Base-by-base conservation (phyloP, 1,284 basidiomycete species). In the Tylopilus orsonianus region DNA sequence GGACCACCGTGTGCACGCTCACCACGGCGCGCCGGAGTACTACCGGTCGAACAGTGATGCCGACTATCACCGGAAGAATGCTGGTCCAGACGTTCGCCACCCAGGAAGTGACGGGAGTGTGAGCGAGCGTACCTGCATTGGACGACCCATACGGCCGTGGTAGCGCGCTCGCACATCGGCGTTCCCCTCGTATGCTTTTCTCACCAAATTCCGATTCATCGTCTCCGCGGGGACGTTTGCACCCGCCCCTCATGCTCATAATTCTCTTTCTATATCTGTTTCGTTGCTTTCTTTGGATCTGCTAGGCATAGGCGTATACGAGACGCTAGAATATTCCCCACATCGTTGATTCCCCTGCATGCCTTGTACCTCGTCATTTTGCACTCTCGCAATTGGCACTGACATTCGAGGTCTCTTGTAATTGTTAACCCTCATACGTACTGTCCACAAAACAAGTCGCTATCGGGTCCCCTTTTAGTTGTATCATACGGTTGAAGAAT, bases 141-240 rank as follows among this genome's bases (percentile, higher is more conserved):
- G 50, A 30, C 62, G 55, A 26, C 70, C 69, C 8, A 44, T 67
- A 24, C 55, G 66, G 30, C 70, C 70, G 46, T 68, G 70, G 66
- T 71, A 69, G 53, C 6, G 13, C 32, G 24, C 24, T 37, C 32
- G 16, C 38, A 32, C 14, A 20, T 35, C 20, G 12, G 10, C 26
- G 12, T 37, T 34, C 19, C 16, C 19, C 40, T 33, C 37, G 32
- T 19, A 0, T 35, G 9, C 6, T 7, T 24, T 24, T n/a, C 24
- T 26, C 23, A 10, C 35, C 6, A 22, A 34, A 29, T 46, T 10
- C 35, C 18, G 12, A 39, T 19, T n/a, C 22, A 20, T 37, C 22
- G 20, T 40, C 20, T 29, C 27, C n/a, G n/a, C n/a, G n/a, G n/a
- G n/a, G n/a, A n/a, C n/a, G n/a, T n/a, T n/a, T n/a, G n/a, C n/a